phyloP scores from a whole-genome alignment of 2,329 filamentous ascomycete genomes.

The Metarhizium humberi region DNA sequence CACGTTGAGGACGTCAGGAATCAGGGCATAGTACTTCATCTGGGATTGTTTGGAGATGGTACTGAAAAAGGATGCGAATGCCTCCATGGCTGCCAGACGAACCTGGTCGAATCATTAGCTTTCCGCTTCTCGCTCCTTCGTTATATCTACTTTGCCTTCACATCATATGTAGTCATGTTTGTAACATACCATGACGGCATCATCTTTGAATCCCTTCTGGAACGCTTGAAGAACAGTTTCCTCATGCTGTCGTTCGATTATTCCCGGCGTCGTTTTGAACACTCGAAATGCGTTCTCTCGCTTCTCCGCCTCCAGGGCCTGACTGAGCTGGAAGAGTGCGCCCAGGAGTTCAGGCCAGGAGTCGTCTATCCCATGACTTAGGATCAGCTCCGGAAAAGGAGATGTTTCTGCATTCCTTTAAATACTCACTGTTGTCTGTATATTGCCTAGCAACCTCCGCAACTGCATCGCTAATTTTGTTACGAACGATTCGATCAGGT shows the following conservation, averaged over 20 bases:
- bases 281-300: constrained; percentile 91
- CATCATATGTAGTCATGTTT: not conserved
- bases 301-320: constrained; percentile 72
- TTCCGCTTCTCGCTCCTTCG: not conserved
- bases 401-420: not conserved
- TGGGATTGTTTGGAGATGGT: constrained; percentile 83
- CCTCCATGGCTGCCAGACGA: constrained; percentile 88
- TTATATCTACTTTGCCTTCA: not conserved
- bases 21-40: constrained; percentile 74
- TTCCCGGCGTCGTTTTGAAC: constrained; percentile 86
- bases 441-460: constrained; percentile 94
- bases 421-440: constrained; percentile 69
- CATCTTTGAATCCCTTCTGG: constrained; percentile 84
- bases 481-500: constrained; percentile 64
- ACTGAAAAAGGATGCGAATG: constrained; percentile 92
- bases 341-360: constrained; percentile 84
- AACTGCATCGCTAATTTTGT: constrained; percentile 96
- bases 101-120: constrained; percentile 44
- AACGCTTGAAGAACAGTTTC: constrained; percentile 84
- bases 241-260: constrained; percentile 94
- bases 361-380: constrained; percentile 46
- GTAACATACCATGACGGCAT: constrained; percentile 59
- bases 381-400: constrained; percentile 10
- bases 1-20: constrained; percentile 89
- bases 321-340: constrained; percentile 81